These are phyloP conservation scores for Malassezia pachydermatis DNA, from an alignment of 1,284 basidiomycete genomes.

Conservation along the genomic window DNA sequence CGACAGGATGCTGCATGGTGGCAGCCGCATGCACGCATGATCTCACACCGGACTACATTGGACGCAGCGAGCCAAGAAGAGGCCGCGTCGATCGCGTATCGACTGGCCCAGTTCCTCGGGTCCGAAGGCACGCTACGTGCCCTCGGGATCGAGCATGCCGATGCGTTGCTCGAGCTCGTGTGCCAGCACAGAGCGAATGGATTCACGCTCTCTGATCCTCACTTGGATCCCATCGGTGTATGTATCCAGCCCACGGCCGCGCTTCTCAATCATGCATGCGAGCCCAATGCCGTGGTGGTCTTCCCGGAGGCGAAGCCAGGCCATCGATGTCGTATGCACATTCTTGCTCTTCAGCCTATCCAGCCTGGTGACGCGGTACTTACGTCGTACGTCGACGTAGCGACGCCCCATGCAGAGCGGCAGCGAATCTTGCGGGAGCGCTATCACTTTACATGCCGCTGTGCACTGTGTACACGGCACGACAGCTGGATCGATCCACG, in stretches of 20 bases:
- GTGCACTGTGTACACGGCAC: conserved; percentile 54
- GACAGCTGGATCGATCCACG: conserved; percentile 56
- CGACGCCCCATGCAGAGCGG: conserved; percentile 56
- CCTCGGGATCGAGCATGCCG: conserved; percentile 56
- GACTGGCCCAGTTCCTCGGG: conserved; percentile 53
- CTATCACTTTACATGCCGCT: conserved; percentile 71
- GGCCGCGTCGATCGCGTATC: conserved; percentile 54
- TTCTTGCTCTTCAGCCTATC: conserved; percentile 46
- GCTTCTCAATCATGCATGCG: conserved; percentile 80
- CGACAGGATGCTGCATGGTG: conserved; percentile 3
- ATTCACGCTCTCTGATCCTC: conserved; percentile 60
- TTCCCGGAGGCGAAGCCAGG: conserved; percentile 56
- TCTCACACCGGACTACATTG: conserved; percentile 3
- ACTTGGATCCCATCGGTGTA: conserved; percentile 62
- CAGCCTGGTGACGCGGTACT: conserved; percentile 45
- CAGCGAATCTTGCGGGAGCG: conserved; percentile 61
- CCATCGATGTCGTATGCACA: conserved; percentile 54
- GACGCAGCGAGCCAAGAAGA: neutral
- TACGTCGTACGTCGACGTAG: conserved; percentile 75
- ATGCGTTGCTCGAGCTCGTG: conserved; percentile 60
- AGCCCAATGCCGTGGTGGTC: conserved; percentile 77
- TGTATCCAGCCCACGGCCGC: conserved; percentile 68
- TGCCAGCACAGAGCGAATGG: conserved; percentile 74
- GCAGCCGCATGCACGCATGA: conserved; percentile 1
- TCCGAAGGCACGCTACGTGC: conserved; percentile 53